Conservation (phyloP, 2,329 filamentous ascomycete species). For the Penicillium sp. region DNA sequence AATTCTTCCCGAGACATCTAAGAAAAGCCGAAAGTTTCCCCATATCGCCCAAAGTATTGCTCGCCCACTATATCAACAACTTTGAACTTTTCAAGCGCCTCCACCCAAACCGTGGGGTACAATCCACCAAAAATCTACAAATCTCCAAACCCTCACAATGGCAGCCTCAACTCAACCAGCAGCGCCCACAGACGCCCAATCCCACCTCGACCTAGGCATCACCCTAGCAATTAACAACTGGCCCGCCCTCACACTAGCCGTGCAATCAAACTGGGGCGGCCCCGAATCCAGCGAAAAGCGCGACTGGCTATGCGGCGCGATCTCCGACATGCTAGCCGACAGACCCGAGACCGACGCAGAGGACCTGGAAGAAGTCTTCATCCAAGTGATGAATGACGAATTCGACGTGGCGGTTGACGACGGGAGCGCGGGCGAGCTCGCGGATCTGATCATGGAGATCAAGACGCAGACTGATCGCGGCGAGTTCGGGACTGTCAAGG, state of each 20-base stretch:
- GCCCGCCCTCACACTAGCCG: conserved; percentile 81
- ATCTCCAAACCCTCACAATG: conserved; percentile 21
- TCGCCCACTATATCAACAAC: background rate
- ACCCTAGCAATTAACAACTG: conserved; percentile 82
- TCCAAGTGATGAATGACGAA: conserved; percentile 92
- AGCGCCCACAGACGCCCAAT: conserved; percentile 53
- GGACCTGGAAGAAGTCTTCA: conserved; percentile 77
- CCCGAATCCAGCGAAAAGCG: conserved; percentile 79
- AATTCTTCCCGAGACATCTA: background rate
- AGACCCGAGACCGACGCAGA: conserved; percentile 64
- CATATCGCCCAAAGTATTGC: background rate
- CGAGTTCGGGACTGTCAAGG: conserved; percentile 61
- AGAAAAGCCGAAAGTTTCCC: background rate
- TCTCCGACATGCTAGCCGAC: conserved; percentile 70
- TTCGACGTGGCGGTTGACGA: conserved; percentile 93
- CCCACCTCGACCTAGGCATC: conserved; percentile 79
- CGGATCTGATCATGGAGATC: conserved; percentile 66
- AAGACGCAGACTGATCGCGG: conserved; percentile 62
- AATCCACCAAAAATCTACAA: background rate
- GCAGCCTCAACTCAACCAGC: conserved; percentile 16
- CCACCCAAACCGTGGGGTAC: conserved; percentile 15
- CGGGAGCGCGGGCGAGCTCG: conserved; percentile 72
- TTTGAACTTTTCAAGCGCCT: too few species aligned
- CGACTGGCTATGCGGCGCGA: conserved; percentile 89
- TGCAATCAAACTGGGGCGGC: conserved; percentile 84